Percentiles rank a stretch among this genome's conserved stretches.
These are phyloP conservation scores for Coix lacrymajobi DNA, from an alignment of 176 grass and related monocot species.

Conservation along the genomic window DNA sequence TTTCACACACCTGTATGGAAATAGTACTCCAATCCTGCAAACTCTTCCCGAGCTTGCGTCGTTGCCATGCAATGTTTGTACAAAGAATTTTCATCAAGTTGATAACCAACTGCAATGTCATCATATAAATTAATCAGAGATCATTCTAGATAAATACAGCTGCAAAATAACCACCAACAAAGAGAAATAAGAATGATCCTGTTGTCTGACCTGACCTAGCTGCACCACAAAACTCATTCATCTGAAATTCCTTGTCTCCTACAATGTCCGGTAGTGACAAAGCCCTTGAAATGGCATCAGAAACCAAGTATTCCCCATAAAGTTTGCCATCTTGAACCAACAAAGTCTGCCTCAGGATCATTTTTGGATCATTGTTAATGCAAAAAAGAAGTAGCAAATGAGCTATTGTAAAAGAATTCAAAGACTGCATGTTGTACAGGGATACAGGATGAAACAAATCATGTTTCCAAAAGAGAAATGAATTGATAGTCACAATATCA, in stretches of 20 bases:
- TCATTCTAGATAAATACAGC: not conserved
- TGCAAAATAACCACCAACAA: not conserved
- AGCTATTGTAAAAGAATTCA: constrained; percentile 17
- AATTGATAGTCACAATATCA: not conserved
- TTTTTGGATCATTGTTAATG: constrained; percentile 18
- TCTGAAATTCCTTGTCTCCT: constrained; percentile 86
- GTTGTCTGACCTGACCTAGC: constrained; percentile 74
- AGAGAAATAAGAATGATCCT: constrained; percentile 26
- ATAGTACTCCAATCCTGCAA: constrained; percentile 96
- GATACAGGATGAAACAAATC: not conserved
- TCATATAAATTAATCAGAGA: constrained; percentile 26
- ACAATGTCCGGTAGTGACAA: constrained; percentile 73
- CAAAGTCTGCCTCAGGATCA: constrained; percentile 51
- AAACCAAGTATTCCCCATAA: constrained; percentile 68
- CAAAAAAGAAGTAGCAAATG: constrained; percentile 19
- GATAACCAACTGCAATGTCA: constrained; percentile 59
- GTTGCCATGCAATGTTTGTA: constrained; percentile 95
- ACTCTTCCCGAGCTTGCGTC: constrained; percentile 95
- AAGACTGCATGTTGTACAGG: not conserved
- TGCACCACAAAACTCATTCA: constrained; percentile 95
- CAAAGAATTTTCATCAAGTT: constrained; percentile 93
- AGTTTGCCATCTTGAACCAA: constrained; percentile 85
- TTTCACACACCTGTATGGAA: constrained; percentile 80
- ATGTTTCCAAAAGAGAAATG: not conserved
- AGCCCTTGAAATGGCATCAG: constrained; percentile 84